Conservation (phyloP, 2,329 filamentous ascomycete species). For the Xylaria sp. region DNA sequence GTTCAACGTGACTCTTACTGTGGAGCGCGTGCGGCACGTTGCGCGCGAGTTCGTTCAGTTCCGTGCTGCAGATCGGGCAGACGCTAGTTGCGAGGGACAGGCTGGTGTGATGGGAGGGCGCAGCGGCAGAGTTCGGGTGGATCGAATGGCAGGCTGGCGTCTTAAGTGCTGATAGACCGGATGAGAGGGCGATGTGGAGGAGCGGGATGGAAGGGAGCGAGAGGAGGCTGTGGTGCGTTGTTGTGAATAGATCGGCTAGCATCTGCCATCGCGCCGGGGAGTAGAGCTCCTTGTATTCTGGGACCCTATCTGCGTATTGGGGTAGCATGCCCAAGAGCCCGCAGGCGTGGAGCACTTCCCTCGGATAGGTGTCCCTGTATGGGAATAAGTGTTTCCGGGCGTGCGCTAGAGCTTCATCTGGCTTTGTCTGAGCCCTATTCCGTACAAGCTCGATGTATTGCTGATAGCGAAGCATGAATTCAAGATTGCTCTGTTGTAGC, state of each 20-base stretch:
- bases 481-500: slow-evolving; percentile 66
- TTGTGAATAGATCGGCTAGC: slow-evolving; percentile 83
- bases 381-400: slow-evolving; percentile 83
- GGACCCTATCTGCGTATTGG: slow-evolving; percentile 56
- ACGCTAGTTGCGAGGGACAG: slow-evolving; percentile 73
- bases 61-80: slow-evolving; percentile 95
- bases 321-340: slow-evolving; percentile 82
- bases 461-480: slow-evolving; percentile 92
- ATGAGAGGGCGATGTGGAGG: slow-evolving; percentile 89
- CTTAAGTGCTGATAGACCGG: slow-evolving; percentile 93
- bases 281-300: slow-evolving; percentile 71
- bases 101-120: slow-evolving; percentile 56
- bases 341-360: slow-evolving; percentile 77
- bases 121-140: slow-evolving; percentile 47
- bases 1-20: slow-evolving; percentile 91
- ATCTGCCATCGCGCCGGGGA: slow-evolving; percentile 76
- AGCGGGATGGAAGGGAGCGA: slow-evolving; percentile 84
- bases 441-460: slow-evolving; percentile 94
- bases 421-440: slow-evolving; percentile 68
- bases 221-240: slow-evolving; percentile 87
- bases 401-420: slow-evolving; percentile 81
- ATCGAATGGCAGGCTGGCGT: slow-evolving; percentile 89
- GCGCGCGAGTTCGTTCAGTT: slow-evolving; percentile 89
- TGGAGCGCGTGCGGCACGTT: slow-evolving; percentile 95
- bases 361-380: slow-evolving; percentile 74